Evolutionary conservation across 805 yeast species (phyloP).

Genomic region (Candida sanyiensis): DNA sequence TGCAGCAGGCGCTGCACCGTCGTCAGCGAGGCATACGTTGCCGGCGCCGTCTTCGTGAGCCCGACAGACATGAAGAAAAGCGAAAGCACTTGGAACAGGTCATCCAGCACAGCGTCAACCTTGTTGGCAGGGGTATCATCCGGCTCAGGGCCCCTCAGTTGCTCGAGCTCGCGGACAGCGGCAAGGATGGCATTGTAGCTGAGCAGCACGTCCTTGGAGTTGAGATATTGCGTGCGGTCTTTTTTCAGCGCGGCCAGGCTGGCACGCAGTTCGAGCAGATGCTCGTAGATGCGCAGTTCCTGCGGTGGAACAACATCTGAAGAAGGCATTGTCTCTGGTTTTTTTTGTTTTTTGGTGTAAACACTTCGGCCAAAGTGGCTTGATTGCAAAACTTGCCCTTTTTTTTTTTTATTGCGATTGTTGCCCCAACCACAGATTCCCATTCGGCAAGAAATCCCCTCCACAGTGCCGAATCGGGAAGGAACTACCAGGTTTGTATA

Average conservation of each 20-base stretch:
- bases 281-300: slow-evolving; percentile 34
- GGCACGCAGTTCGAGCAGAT: slow-evolving; percentile 38
- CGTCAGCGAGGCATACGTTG: slow-evolving; percentile 83
- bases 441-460: too few relatives aligned
- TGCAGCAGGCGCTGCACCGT: slow-evolving; percentile 81
- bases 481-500: too few relatives aligned
- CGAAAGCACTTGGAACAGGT: slow-evolving; percentile 81
- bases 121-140: slow-evolving; percentile 29
- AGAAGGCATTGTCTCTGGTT: slow-evolving; percentile 20
- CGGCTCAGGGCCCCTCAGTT: slow-evolving; percentile 34
- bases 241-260: slow-evolving; percentile 46
- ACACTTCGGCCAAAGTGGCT: background rate
- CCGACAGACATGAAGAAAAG: slow-evolving; percentile 91
- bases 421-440: slow-evolving; percentile 6
- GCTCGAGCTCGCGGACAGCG: slow-evolving; percentile 46
- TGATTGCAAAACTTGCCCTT: background rate
- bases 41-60: slow-evolving; percentile 82
- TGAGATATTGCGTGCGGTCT: slow-evolving; percentile 58
- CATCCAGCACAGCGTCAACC: slow-evolving; percentile 77
- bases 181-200: slow-evolving; percentile 55
- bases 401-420: background rate
- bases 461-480: too few relatives aligned
- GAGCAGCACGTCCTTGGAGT: slow-evolving; percentile 59
- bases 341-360: background rate
- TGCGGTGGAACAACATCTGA: slow-evolving; percentile 32